phyloP scores from a whole-genome alignment of 2,329 filamentous ascomycete species.

The Pseudogymnoascus sp. region DNA sequence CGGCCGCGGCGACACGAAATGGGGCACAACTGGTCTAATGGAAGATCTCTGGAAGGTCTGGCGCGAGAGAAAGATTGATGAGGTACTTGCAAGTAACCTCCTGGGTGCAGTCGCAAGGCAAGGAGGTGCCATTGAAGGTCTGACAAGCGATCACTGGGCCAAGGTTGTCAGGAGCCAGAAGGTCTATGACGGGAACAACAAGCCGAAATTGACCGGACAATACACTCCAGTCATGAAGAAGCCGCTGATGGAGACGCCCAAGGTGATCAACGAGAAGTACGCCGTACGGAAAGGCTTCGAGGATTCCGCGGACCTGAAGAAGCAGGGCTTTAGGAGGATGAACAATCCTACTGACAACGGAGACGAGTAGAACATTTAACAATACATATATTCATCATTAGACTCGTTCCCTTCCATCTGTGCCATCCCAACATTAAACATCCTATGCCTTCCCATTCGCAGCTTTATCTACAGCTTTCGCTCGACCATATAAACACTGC shows the following conservation, averaged over 20 bases:
- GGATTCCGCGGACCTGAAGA: constrained; percentile 41
- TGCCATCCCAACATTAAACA: constrained; percentile 9
- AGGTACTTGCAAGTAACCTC: constrained; percentile 70
- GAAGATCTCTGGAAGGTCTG: constrained; percentile 77
- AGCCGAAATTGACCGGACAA: constrained; percentile 42
- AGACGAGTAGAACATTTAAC: constrained; percentile 24
- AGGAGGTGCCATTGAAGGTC: constrained; percentile 23
- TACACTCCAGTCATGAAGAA: constrained; percentile 52
- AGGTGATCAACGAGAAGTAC: constrained; percentile 54
- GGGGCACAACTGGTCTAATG: constrained; percentile 59
- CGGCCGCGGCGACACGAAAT: constrained; percentile 49
- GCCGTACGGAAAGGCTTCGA: constrained; percentile 55
- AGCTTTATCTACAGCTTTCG: constrained; percentile 7
- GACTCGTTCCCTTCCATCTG: constrained; percentile 10
- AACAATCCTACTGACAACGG: constrained; percentile 24
- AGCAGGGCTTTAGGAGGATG: constrained; percentile 23
- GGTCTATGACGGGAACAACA: constrained; percentile 51
- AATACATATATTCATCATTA: constrained; percentile 10
- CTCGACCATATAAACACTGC: constrained; percentile 69
- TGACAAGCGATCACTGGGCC: constrained; percentile 19
- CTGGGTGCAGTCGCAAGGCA: constrained; percentile 53
- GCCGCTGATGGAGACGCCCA: constrained; percentile 41
- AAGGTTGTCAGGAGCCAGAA: constrained; percentile 34
- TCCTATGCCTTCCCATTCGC: constrained; percentile 25
- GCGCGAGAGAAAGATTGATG: constrained; percentile 82